Percentiles rank a stretch among this genome's conserved stretches.
phyloP scores from a whole-genome alignment of 148 eudicot genomes.

The Spergularia bocconei region DNA sequence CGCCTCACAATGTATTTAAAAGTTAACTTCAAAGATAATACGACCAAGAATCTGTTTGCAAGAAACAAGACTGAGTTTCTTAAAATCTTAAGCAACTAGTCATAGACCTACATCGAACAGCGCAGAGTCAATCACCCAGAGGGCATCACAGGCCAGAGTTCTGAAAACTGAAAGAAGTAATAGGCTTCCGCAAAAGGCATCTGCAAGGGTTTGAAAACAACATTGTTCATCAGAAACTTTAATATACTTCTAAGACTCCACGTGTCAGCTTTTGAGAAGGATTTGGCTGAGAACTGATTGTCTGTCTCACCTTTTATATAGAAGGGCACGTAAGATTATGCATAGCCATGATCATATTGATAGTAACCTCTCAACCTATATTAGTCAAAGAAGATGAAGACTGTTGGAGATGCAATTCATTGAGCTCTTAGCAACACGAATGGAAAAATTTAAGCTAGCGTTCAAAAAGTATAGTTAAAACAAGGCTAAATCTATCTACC shows the following conservation, averaged over 20 bases:
- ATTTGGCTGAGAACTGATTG: constrained; percentile 14
- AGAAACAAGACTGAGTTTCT: constrained; percentile 19
- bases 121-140: constrained; percentile 32
- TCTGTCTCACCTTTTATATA: constrained; percentile 41
- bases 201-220: constrained; percentile 53
- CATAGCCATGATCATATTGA: constrained; percentile 23
- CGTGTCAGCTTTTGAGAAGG: constrained; percentile 22
- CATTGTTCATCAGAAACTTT: constrained; percentile 47
- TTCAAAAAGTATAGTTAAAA: not conserved
- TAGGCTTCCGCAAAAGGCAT: constrained; percentile 43
- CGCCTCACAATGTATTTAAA: not conserved
- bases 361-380: constrained; percentile 11
- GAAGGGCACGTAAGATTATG: constrained; percentile 13
- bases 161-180: constrained; percentile 44
- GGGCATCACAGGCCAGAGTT: constrained; percentile 38
- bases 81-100: constrained; percentile 19
- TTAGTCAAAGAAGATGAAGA: constrained; percentile 18
- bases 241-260: constrained; percentile 12
- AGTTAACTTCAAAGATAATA: not conserved
- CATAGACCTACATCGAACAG: constrained; percentile 32
- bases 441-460: constrained; percentile 6
- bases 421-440: constrained; percentile 7
- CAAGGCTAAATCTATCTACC: not conserved
- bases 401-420: constrained; percentile 16
- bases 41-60: constrained; percentile 2